Base-by-base conservation (phyloP, 345 rosid genomes). In the Erodium maritimum region DNA sequence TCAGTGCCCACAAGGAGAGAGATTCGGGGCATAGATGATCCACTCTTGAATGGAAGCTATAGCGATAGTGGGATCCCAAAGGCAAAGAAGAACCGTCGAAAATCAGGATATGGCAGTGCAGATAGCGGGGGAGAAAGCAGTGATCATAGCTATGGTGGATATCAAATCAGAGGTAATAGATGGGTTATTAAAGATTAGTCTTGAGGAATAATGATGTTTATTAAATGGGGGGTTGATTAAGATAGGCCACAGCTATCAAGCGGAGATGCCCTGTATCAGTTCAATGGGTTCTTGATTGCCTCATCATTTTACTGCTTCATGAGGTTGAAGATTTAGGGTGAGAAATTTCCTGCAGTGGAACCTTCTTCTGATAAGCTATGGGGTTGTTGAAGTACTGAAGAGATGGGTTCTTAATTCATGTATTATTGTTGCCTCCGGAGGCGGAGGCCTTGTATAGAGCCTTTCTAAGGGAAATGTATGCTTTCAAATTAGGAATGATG, bases 41-140 rank as follows among this genome's bases (percentile, higher is more conserved):
- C 99, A 33, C 83, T 93, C 68, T 73, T 93, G 68, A 82, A 80
- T 56, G 96, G 99, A 64, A 89, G 95, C 74, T 56, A 78, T 65
- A 93, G 99, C 65, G 96, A 93, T 57, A 85, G 91, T 37, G 91
- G 85, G 4, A 70, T 80, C 25, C 58, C 82, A 52, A 79, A 73
- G 72, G 79, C 75, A 62, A 93, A 85, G 77, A 93, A 85, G 75
- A 82, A 80, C 52, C 82, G 82, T 23, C 71, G 73, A 7, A 88
- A 80, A 67, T 73, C 96, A 5, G 96, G 88, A 55, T 73, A 83
- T 64, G 71, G 86, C 1, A 83, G 95, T 46, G 90, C 77, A 17
- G 99, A 85, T 69, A 93, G 96, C 56, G 99, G 99, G 50, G 96
- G 99, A 66, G 96, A 93, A 74, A 85, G 99, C 73, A 82, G 90